Base-by-base conservation (phyloP, 768 basidiomycete species). In the Leccinellum albellum region DNA sequence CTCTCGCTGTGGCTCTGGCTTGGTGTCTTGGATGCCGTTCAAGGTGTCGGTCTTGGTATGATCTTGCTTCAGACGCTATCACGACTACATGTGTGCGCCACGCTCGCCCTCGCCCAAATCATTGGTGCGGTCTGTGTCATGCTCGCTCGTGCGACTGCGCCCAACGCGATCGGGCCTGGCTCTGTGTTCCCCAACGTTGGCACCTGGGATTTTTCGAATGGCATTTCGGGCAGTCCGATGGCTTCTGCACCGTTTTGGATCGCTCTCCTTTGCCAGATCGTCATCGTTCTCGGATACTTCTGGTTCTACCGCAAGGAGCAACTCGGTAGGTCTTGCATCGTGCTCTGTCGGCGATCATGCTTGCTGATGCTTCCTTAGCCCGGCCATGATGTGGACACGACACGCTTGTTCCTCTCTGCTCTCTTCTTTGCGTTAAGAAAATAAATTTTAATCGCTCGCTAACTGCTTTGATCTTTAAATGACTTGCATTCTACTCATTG, bases 291-390 rank as follows among this genome's bases (percentile, higher is more conserved):
- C 58, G 94, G 94, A 21, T 96, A 96, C 76, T 94, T 94, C 79
- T 91, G 91, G 91, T 95, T 96, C 83, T 96, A 95, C 75, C 86
- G 94, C 72, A 94, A 92, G 76, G 94, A 96, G 74, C 94, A 96
- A 71, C 82, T 96, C 58, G 73, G 89, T 89, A 69, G 52, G 88
- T 50, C 2, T 15, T 24, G 6, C 10, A 12, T 56, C 14, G 2
- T 21, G 3, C 1, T 23, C 1, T 4, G 2, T 6, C n/a, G 24
- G 21, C 8, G 29, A 29, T n/a, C 2, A 29, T n/a, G 26, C 6
- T 32, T 29, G 32, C n/a, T 57, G 57, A 57, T 47, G 10, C 14
- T 6, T 26, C 10, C 31, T 15, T 48, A 63, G 62, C 62, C 9
- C 62, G 62, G 21, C 62, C 62, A 47, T 63, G 9, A 56, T 23